Evolutionary conservation across 768 basidiomycete genomes (phyloP).

Genomic region (Russula emetica): DNA sequence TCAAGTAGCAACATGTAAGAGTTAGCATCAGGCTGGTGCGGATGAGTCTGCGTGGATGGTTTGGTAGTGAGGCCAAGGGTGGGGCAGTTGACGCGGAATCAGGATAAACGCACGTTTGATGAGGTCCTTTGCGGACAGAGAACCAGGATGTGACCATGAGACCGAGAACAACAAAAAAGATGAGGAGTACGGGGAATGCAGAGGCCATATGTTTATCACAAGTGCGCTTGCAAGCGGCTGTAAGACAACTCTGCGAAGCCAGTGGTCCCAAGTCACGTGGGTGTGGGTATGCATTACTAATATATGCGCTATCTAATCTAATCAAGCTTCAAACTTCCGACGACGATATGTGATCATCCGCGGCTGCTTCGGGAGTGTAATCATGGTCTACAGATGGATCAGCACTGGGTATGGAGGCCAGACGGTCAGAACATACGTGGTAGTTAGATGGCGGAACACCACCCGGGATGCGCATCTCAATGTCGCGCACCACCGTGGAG

Average conservation of each 20-base stretch:
- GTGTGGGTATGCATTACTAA: background rate
- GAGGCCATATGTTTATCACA: conserved; percentile 51
- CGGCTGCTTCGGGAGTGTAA: conserved; percentile 78
- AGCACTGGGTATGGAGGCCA: background rate
- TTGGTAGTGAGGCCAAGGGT: background rate
- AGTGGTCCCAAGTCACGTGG: background rate
- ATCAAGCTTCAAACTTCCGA: conserved; percentile 40
- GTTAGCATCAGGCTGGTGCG: conserved; percentile 77
- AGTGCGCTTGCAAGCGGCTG: background rate
- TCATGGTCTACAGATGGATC: conserved; percentile 68
- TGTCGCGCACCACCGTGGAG: conserved; percentile 66
- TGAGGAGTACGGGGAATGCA: conserved; percentile 61
- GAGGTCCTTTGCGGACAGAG: conserved; percentile 77
- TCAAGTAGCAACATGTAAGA: conserved; percentile 80
- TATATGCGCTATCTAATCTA: conserved; percentile 35
- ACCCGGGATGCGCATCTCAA: conserved; percentile 67
- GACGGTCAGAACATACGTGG: conserved; percentile 53
- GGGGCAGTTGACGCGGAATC: background rate
- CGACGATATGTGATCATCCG: conserved; percentile 63
- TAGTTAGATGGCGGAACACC: conserved; percentile 83
- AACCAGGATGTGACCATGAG: conserved; percentile 64
- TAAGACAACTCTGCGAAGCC: background rate
- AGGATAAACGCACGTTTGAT: conserved; percentile 70
- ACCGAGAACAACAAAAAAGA: conserved; percentile 59
- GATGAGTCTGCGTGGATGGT: conserved; percentile 53